Base-by-base conservation (phyloP, 495 filamentous ascomycete genomes). In the Aspergillus incahuasiensis region DNA sequence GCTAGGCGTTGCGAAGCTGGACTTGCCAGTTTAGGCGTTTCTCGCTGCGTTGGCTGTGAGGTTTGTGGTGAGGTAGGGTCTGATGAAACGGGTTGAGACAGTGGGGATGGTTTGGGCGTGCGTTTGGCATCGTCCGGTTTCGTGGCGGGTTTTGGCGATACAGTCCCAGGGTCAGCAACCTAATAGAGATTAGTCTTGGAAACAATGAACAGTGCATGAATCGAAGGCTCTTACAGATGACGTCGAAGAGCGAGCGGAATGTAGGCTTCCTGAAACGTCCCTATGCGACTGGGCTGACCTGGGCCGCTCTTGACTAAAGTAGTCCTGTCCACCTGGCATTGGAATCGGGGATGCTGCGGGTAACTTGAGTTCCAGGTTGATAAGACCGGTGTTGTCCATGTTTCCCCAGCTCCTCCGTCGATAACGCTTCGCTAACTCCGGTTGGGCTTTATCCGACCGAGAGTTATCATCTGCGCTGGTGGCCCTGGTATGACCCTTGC, bases 321-420 rank as follows among this genome's bases (percentile, higher is more conserved):
- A 74, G 55, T 76, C 71, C 30, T 68, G 63, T 2, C 66, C 55
- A 18, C 62, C 63, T 3, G 56, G 21, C 1, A 68, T 57, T 19
- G 64, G 64, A 12, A 61, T 57, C 19, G 60, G 63, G 11, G 65
- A 61, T 9, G 67, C 59, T 22, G 68, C 56, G 1, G 71, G 71
- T 43, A 75, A 48, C 47, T 73, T 68, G 16, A 74, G 63, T 38
- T 76, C 66, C n/a, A 74, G 54, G 52, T 68, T 69, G 7, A 73
- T 68, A 44, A 71, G 69, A 42, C 66, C 70, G 48, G 67, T 63
- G 61, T 83, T 82, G 72, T 94, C 90, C 62, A 95, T 80, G 45
- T 82, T 88, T 52, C 89, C 88, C 76, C 91, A 81, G 66, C 91
- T 96, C 52, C 91, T 81, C 63, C 91, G 82, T 57, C 91, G 78